Base-by-base conservation (phyloP, 1,284 basidiomycete genomes). In the Ustanciosporium gigantosporum region DNA sequence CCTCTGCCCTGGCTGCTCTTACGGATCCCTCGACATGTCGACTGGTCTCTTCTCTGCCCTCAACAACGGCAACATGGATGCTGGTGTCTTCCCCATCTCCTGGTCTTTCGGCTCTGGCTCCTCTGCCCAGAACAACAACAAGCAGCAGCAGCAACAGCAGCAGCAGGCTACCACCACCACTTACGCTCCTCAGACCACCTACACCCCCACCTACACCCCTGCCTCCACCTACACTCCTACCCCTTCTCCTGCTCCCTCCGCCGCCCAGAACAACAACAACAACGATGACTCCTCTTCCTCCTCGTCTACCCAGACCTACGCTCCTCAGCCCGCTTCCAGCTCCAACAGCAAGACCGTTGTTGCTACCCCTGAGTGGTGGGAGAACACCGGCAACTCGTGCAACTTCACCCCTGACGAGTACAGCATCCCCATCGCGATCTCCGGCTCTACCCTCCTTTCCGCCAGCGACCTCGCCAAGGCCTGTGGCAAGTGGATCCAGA, bases 21-120 rank as follows among this genome's bases (percentile, higher is more conserved):
- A 78, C 34, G 85, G 84, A 27, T 88, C 84, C 32, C 84, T 95
- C 47, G 91, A 95, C 81, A 82, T 93, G 55, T 88, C 88, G 20
- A 75, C 78, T 11, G 83, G 85, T 41, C 84, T 95, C 34, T 95
- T 95, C 81, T 50, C 60, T 31, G 58, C 49, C 23, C 66, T 74
- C 16, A 59, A 61, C 46, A 65, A 71, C 51, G 68, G 68, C 39
- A 66, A 72, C 66, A 56, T 70, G 51, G 70, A 68, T 50, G 50
- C 38, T 20, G 72, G 72, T 56, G 58, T 60, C 47, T 67, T 74
- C 66, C 72, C 68, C 46, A 74, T 74, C 60, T 38, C 42, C 22
- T 74, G 72, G 72, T 53, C 59, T 7, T 62, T 52, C 50, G 55
- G 55, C 49, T 58, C 55, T 11, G 55, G 55, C 19, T 20, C 46